Conservation (phyloP, 1,284 basidiomycete species). For the Rhodotorula sp. region DNA sequence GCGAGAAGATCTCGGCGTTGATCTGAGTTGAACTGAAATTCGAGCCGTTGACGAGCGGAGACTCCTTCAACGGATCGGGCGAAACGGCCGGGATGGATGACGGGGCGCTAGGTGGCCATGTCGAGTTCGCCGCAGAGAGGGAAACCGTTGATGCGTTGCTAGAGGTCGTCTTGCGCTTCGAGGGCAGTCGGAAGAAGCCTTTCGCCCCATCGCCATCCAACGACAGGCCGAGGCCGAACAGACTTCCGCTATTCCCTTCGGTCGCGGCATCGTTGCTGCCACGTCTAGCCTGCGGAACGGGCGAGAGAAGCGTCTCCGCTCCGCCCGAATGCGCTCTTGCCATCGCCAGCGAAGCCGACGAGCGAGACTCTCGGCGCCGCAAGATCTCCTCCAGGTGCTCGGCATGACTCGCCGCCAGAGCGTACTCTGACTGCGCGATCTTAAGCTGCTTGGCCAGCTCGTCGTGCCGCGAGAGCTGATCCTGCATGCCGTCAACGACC, state of each 20-base stretch:
- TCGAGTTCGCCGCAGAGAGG: background rate
- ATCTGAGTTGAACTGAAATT: background rate
- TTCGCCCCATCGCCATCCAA: slow-evolving; percentile 5
- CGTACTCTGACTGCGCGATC: slow-evolving; percentile 44
- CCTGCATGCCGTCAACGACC: slow-evolving; percentile 38
- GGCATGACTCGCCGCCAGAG: slow-evolving; percentile 43
- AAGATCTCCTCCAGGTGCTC: slow-evolving; percentile 44
- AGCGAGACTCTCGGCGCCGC: slow-evolving; percentile 31
- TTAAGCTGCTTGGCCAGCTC: slow-evolving; percentile 44
- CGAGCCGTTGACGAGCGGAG: background rate
- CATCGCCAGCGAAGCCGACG: slow-evolving; percentile 4
- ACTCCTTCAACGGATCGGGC: background rate
- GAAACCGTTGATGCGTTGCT: slow-evolving; percentile 1
- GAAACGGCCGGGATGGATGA: background rate
- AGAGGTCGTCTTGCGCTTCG: slow-evolving; percentile 13
- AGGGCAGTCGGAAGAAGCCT: slow-evolving; percentile 31
- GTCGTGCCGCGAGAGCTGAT: slow-evolving; percentile 40
- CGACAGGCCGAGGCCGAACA: slow-evolving; percentile 3
- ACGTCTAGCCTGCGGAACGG: background rate
- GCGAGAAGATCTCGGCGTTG: slow-evolving; percentile 17
- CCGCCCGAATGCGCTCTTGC: background rate
- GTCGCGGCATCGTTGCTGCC: background rate
- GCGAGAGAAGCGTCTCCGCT: background rate
- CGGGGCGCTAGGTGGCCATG: background rate
- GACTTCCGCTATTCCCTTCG: background rate